Evolutionary conservation across 2,329 filamentous ascomycete species (phyloP).

Genomic region (Ophiostoma piceae): DNA sequence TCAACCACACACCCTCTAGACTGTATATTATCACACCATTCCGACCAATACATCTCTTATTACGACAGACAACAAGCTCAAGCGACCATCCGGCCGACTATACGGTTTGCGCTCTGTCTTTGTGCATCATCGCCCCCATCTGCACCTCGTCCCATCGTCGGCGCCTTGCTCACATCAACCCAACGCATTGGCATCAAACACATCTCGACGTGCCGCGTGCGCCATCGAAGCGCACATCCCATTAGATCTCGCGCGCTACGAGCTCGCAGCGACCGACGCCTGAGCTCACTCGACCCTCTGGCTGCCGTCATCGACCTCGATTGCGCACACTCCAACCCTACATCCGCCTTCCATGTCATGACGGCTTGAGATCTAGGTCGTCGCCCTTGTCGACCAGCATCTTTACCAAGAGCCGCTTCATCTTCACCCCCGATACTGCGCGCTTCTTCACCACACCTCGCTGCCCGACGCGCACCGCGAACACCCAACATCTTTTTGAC

Average conservation of each 20-base stretch:
- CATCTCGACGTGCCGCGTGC: background rate
- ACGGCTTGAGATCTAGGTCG: conserved; percentile 14
- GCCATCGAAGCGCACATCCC: background rate
- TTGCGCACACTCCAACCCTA: background rate
- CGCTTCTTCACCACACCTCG: background rate
- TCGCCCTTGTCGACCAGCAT: conserved; percentile 14
- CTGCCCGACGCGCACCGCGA: background rate
- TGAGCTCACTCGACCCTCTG: background rate
- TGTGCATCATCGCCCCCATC: background rate
- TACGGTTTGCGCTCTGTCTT: background rate
- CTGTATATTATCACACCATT: background rate
- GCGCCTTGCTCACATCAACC: background rate
- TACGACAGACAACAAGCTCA: background rate
- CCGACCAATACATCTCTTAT: background rate
- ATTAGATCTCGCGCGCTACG: background rate
- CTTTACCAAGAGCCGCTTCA: background rate
- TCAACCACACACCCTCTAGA: background rate
- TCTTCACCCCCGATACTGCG: background rate
- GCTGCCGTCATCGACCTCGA: background rate
- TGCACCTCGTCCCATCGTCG: background rate
- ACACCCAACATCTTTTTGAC: background rate
- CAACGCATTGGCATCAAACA: background rate
- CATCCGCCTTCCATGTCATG: conserved; percentile 14
- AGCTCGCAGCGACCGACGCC: background rate
- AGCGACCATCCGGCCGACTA: background rate